A percentile compares a stretch with the other conserved stretches of the same genome.
Conservation (phyloP, 2,329 filamentous ascomycete genomes). For the Monilinia fructigena region DNA sequence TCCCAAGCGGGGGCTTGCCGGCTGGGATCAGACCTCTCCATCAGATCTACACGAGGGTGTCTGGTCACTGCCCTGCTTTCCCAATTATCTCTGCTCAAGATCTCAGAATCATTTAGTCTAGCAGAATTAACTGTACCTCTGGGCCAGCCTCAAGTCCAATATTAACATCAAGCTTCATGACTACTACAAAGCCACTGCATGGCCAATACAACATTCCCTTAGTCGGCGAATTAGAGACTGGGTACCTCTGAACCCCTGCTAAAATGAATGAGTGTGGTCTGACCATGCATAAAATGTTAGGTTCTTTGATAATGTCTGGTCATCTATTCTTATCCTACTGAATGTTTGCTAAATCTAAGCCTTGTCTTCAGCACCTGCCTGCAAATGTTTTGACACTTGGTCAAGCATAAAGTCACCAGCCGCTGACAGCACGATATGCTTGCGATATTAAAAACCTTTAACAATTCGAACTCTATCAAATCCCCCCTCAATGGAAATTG, state of each 20-base stretch:
- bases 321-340: conserved; percentile 15
- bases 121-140: not conserved
- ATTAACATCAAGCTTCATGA: conserved; percentile 18
- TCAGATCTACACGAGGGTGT: conserved; percentile 21
- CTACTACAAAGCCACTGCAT: conserved; percentile 22
- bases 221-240: conserved; percentile 21
- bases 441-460: not conserved
- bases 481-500: conserved; percentile 19
- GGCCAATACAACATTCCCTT: conserved; percentile 21
- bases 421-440: not conserved
- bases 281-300: conserved; percentile 20
- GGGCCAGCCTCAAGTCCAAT: conserved; percentile 18
- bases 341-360: conserved; percentile 18
- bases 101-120: conserved; percentile 7
- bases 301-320: conserved; percentile 9
- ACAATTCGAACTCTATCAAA: conserved; percentile 16
- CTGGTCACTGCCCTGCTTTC: conserved; percentile 13
- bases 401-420: conserved; percentile 10
- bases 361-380: conserved; percentile 2
- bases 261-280: conserved; percentile 5
- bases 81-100: conserved; percentile 2
- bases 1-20: conserved; percentile 2
- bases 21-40: conserved; percentile 10
- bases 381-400: not conserved
- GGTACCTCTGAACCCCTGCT: conserved; percentile 12